Conservation (phyloP, 768 basidiomycete genomes). For the Cystoderma amianthinum region DNA sequence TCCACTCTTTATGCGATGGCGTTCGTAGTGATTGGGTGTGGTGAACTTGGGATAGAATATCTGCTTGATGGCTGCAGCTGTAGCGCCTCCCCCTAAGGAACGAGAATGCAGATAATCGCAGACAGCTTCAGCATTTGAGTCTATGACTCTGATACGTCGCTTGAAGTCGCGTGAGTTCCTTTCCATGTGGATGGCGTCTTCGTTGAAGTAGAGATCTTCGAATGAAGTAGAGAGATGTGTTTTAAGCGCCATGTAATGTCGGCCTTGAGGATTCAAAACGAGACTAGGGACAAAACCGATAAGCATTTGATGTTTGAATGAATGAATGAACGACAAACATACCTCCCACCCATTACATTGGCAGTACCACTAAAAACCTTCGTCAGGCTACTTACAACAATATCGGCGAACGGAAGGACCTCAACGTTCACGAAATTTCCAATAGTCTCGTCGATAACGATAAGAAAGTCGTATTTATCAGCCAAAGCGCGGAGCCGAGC, state of each 20-base stretch:
- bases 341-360: slow-evolving; percentile 99
- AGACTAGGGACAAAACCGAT: slow-evolving; percentile 44
- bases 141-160: slow-evolving; percentile 67
- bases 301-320: neutral
- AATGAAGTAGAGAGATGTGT: slow-evolving; percentile 46
- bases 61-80: slow-evolving; percentile 56
- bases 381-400: slow-evolving; percentile 86
- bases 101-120: slow-evolving; percentile 71
- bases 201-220: slow-evolving; percentile 84
- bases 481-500: slow-evolving; percentile 69
- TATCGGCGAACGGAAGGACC: slow-evolving; percentile 77
- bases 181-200: slow-evolving; percentile 96
- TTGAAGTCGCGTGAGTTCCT: slow-evolving; percentile 94
- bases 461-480: slow-evolving; percentile 80
- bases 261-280: slow-evolving; percentile 76
- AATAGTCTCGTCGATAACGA: slow-evolving; percentile 92
- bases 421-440: slow-evolving; percentile 94
- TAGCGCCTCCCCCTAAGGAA: slow-evolving; percentile 33
- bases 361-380: slow-evolving; percentile 94
- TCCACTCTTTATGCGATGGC: slow-evolving; percentile 44
- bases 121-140: slow-evolving; percentile 74
- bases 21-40: slow-evolving; percentile 64
- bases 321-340: slow-evolving; percentile 14
- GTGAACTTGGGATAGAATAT: slow-evolving; percentile 89
- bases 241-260: slow-evolving; percentile 65